Conservation (phyloP, 2,329 filamentous ascomycete species). For the Neurospora sp. region DNA sequence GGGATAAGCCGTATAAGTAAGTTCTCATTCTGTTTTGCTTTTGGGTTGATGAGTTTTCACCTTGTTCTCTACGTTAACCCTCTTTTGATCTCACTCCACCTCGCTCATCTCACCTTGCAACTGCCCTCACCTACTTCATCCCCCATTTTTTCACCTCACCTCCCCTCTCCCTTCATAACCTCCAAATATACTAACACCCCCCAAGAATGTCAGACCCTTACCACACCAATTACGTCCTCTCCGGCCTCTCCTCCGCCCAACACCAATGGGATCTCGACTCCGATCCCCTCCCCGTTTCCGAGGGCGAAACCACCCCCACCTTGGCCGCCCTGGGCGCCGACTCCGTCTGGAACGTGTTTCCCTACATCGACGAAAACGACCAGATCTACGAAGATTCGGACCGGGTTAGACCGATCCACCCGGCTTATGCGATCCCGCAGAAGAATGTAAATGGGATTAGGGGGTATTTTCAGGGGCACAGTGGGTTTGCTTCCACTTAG, state of each 20-base stretch:
- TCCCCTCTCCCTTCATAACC: too few species aligned
- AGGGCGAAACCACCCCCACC: slow-evolving; percentile 25
- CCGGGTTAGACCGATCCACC: slow-evolving; percentile 62
- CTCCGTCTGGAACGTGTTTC: slow-evolving; percentile 34
- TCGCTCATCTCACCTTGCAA: too few species aligned
- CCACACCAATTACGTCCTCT: slow-evolving; percentile 85
- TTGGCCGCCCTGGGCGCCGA: slow-evolving; percentile 21
- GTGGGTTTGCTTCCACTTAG: slow-evolving; percentile 32
- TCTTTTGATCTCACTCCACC: too few species aligned
- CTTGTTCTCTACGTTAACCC: too few species aligned
- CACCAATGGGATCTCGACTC: slow-evolving; percentile 47
- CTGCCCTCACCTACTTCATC: too few species aligned
- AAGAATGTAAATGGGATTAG: slow-evolving; percentile 54
- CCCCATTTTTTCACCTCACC: background rate
- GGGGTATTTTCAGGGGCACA: slow-evolving; percentile 52
- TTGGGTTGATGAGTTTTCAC: too few species aligned
- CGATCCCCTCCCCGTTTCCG: slow-evolving; percentile 16
- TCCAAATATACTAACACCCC: background rate
- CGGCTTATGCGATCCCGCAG: slow-evolving; percentile 76
- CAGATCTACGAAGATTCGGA: slow-evolving; percentile 65
- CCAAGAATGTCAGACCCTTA: slow-evolving; percentile 71
- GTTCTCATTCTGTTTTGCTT: slow-evolving; percentile 24
- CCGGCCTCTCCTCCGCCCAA: slow-evolving; percentile 75
- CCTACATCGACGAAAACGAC: slow-evolving; percentile 38
- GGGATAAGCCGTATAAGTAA: slow-evolving; percentile 89